Conservation (phyloP, 768 basidiomycete genomes). For the Auricularia cornea region DNA sequence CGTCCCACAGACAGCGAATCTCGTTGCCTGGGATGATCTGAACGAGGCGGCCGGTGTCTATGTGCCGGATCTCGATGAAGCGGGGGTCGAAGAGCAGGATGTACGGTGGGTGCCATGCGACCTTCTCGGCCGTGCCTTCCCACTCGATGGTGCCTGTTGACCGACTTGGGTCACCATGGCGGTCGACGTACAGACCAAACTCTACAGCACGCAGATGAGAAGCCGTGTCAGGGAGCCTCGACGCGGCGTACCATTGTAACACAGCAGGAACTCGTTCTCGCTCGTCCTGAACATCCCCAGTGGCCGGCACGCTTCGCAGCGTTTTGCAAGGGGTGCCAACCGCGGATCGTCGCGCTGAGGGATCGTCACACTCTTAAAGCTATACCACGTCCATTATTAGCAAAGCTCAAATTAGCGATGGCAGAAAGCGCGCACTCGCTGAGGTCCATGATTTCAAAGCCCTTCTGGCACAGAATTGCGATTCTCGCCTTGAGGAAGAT, state of each 20-base stretch:
- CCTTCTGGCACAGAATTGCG: slow-evolving; percentile 85
- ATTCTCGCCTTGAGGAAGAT: slow-evolving; percentile 92
- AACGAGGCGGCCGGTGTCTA: slow-evolving; percentile 67
- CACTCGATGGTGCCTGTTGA: slow-evolving; percentile 70
- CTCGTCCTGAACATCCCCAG: slow-evolving; percentile 85
- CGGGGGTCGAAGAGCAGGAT: slow-evolving; percentile 80
- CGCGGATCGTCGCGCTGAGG: slow-evolving; percentile 69
- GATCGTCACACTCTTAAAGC: slow-evolving; percentile 83
- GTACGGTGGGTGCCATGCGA: slow-evolving; percentile 84
- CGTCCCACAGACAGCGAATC: slow-evolving; percentile 86
- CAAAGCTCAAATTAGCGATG: background rate
- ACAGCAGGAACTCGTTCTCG: slow-evolving; percentile 83
- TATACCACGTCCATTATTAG: slow-evolving; percentile 19
- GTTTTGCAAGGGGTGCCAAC: slow-evolving; percentile 61
- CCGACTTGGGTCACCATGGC: slow-evolving; percentile 82
- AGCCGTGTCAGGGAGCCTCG: background rate
- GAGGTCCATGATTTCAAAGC: slow-evolving; percentile 97
- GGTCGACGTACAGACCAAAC: slow-evolving; percentile 87
- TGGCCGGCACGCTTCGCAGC: slow-evolving; percentile 73
- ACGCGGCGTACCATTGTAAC: slow-evolving; percentile 66
- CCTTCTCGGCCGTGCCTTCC: slow-evolving; percentile 86
- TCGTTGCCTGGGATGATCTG: slow-evolving; percentile 80
- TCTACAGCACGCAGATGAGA: slow-evolving; percentile 34
- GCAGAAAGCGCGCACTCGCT: slow-evolving; percentile 59
- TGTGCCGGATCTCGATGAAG: slow-evolving; percentile 85